Evolutionary conservation across 2,329 filamentous ascomycete genomes (phyloP).

Genomic region (Chalaropsis ovoidea): DNA sequence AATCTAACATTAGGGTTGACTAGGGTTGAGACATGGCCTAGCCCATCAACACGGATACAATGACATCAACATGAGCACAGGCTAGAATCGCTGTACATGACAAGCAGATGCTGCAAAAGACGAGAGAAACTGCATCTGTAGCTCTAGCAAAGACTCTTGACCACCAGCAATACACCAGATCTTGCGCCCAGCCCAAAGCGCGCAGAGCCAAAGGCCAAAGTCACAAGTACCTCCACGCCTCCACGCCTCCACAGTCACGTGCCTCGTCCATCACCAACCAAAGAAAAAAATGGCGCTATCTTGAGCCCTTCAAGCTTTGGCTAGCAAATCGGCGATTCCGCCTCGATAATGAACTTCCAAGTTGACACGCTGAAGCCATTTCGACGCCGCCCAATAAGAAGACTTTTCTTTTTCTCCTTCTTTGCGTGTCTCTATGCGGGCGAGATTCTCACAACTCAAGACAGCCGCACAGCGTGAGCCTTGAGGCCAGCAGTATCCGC

Average conservation of each 20-base stretch:
- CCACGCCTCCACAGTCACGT: background rate
- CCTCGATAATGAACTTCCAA: background rate
- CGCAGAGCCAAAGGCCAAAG: background rate
- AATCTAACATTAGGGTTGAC: too few species aligned
- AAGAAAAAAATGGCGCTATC: conserved; percentile 6
- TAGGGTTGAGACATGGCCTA: background rate
- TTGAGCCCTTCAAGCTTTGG: background rate
- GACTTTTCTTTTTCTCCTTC: too few species aligned
- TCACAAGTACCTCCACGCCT: background rate
- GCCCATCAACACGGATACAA: background rate
- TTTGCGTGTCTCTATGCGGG: too few species aligned
- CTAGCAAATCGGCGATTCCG: conserved; percentile 1
- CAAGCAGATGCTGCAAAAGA: background rate
- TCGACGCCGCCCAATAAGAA: background rate
- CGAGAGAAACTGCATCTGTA: too few species aligned
- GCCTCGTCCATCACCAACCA: background rate
- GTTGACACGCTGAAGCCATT: background rate
- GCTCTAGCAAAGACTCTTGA: too few species aligned
- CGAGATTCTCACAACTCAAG: too few species aligned
- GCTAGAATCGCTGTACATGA: background rate
- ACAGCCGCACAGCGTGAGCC: too few species aligned
- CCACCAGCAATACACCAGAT: too few species aligned
- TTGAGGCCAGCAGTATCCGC: too few species aligned
- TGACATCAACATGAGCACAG: conserved; percentile 5
- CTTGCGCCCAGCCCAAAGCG: background rate